phyloP scores from a whole-genome alignment of 2,329 filamentous ascomycete species.

The Fusarium coffeatum region DNA sequence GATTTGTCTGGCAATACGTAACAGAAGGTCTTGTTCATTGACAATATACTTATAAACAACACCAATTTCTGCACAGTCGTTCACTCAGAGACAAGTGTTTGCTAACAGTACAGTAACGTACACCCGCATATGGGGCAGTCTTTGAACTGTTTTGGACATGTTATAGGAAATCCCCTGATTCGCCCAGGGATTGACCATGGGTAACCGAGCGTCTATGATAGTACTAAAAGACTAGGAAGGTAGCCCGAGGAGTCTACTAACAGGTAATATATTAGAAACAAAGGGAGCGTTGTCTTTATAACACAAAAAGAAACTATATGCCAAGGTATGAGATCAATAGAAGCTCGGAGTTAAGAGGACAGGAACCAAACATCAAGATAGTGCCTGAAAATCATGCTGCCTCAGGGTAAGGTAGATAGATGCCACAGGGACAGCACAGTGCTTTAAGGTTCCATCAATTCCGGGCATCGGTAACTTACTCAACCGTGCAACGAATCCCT shows the following conservation, averaged over 20 bases:
- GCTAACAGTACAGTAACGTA: not conserved
- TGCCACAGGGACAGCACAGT: not conserved
- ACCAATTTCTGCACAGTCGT: not conserved
- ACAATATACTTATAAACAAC: not conserved
- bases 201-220: not conserved
- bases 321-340: not conserved
- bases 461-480: not conserved
- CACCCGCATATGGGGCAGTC: not conserved
- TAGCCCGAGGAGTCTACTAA: not conserved
- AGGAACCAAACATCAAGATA: not conserved
- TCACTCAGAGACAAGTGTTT: not conserved
- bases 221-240: not conserved
- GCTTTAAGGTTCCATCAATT: not conserved
- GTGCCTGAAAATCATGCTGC: not conserved
- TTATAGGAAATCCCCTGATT: not conserved
- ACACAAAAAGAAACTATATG: not conserved
- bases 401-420: not conserved
- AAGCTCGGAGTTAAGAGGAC: not conserved
- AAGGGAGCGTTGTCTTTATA: not conserved
- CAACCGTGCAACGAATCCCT: constrained; percentile 2
- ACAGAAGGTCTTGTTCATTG: not conserved
- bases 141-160: not conserved
- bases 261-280: not conserved
- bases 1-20: not conserved
- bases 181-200: not conserved